Percentiles rank a stretch among this genome's conserved stretches.
These are phyloP conservation scores for Pestalotiopsis fici DNA, from an alignment of 2,329 filamentous ascomycete species.

Conservation along the genomic window DNA sequence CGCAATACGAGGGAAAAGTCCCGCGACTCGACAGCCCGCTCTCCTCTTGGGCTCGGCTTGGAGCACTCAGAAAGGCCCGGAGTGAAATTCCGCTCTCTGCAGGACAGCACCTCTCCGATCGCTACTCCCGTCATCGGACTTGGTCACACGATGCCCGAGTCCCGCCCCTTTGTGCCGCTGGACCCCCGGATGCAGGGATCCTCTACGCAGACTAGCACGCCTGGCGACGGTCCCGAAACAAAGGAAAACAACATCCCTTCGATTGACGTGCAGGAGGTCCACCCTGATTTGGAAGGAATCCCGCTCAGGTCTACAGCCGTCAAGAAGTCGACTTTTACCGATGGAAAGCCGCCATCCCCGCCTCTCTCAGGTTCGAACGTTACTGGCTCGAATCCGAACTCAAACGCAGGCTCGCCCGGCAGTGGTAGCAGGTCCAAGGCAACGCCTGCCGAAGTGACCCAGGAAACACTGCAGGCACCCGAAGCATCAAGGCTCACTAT, in stretches of 20 bases:
- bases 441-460: slow-evolving; percentile 42
- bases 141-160: slow-evolving; percentile 33
- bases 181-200: slow-evolving; percentile 46
- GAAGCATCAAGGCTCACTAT: slow-evolving; percentile 57
- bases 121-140: slow-evolving; percentile 18
- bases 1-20: too few species aligned
- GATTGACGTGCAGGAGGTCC: slow-evolving; percentile 59
- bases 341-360: slow-evolving; percentile 24
- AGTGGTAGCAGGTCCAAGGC: slow-evolving; percentile 16
- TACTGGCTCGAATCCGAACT: slow-evolving; percentile 25
- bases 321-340: slow-evolving; percentile 52
- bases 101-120: slow-evolving; percentile 19
- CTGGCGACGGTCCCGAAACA: slow-evolving; percentile 14
- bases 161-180: slow-evolving; percentile 38
- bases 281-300: slow-evolving; percentile 62
- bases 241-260: slow-evolving; percentile 42
- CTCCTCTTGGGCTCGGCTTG: slow-evolving; percentile 14
- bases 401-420: slow-evolving; percentile 26
- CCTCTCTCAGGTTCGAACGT: slow-evolving; percentile 25
- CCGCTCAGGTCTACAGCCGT: slow-evolving; percentile 56
- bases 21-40: background rate
- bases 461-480: slow-evolving; percentile 47
- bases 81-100: slow-evolving; percentile 17
- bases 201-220: slow-evolving; percentile 24
- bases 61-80: slow-evolving; percentile 9